Conservation (phyloP, 345 rosid species). For the Euphorbia pulcherrima region DNA sequence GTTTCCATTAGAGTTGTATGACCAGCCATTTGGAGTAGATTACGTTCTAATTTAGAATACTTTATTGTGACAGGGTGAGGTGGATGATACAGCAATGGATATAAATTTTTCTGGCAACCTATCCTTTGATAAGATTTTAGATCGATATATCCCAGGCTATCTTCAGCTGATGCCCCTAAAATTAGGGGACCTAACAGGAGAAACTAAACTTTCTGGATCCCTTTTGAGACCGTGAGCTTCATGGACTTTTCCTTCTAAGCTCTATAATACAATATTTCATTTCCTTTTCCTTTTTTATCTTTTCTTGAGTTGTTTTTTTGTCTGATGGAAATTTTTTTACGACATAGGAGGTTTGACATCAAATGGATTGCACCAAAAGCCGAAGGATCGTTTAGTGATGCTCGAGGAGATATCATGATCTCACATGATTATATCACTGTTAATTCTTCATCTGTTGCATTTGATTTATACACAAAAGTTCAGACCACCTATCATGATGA, state of each 20-base stretch:
- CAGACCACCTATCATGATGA: conserved; percentile 71
- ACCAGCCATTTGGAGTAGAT: conserved; percentile 10
- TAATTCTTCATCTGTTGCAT: conserved; percentile 80
- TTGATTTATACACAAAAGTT: conserved; percentile 72
- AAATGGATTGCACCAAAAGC: conserved; percentile 98
- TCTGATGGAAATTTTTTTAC: conserved; percentile 25
- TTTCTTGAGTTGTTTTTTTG: conserved; percentile 1
- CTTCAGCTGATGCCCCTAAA: conserved; percentile 59
- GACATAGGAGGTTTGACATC: conserved; percentile 83
- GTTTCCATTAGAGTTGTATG: conserved; percentile 5
- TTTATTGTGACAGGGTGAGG: conserved; percentile 66
- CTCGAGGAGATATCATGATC: conserved; percentile 93
- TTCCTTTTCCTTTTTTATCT: conserved; percentile 14
- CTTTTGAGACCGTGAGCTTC: conserved; percentile 81
- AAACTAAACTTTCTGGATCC: conserved; percentile 90
- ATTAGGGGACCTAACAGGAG: conserved; percentile 88
- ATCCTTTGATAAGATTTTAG: conserved; percentile 68
- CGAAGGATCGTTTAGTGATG: conserved; percentile 91
- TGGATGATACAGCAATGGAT: conserved; percentile 85
- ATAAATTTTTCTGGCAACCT: conserved; percentile 87
- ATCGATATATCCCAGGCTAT: conserved; percentile 68
- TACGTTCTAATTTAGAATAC: conserved; percentile 26
- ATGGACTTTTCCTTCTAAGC: conserved; percentile 20
- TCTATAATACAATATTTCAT: conserved; percentile 2
- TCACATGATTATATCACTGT: conserved; percentile 77